phyloP scores from a whole-genome alignment of 345 rosid genomes.

The Lagerstroemia speciosa region DNA sequence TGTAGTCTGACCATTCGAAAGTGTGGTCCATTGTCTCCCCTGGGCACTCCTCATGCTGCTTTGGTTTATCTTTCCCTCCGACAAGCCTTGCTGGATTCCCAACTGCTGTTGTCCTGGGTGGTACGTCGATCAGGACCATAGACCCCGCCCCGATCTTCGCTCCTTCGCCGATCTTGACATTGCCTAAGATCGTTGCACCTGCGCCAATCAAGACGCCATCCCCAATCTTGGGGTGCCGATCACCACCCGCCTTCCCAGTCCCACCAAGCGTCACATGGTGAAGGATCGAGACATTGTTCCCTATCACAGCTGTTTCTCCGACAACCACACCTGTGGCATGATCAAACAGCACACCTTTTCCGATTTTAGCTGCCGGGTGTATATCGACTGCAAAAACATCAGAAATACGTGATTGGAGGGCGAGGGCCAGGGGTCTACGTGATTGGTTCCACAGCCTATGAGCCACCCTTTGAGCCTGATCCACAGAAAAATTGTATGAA shows the following conservation, averaged over 20 bases:
- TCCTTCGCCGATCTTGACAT: constrained; percentile 70
- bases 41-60: constrained; percentile 59
- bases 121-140: constrained; percentile 74
- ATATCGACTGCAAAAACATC: constrained; percentile 92
- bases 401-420: constrained; percentile 83
- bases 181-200: constrained; percentile 83
- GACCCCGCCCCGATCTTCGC: constrained; percentile 97
- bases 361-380: constrained; percentile 90
- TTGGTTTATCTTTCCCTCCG: constrained; percentile 72
- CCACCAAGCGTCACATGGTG: constrained; percentile 96
- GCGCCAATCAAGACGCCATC: constrained; percentile 95
- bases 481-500: constrained; percentile 2
- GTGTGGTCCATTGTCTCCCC: constrained; percentile 99
- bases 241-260: constrained; percentile 69
- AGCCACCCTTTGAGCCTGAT: constrained; percentile 80
- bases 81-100: constrained; percentile 95
- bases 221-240: constrained; percentile 89
- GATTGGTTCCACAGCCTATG: constrained; percentile 79
- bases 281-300: constrained; percentile 83
- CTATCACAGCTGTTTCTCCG: constrained; percentile 87
- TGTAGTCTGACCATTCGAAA: constrained; percentile 92
- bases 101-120: constrained; percentile 67
- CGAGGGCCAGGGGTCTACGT: constrained; percentile 76
- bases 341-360: constrained; percentile 79
- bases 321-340: constrained; percentile 92